These are phyloP conservation scores for Chaetomium tenue DNA, from an alignment of 495 filamentous ascomycete species.

Conservation along the genomic window DNA sequence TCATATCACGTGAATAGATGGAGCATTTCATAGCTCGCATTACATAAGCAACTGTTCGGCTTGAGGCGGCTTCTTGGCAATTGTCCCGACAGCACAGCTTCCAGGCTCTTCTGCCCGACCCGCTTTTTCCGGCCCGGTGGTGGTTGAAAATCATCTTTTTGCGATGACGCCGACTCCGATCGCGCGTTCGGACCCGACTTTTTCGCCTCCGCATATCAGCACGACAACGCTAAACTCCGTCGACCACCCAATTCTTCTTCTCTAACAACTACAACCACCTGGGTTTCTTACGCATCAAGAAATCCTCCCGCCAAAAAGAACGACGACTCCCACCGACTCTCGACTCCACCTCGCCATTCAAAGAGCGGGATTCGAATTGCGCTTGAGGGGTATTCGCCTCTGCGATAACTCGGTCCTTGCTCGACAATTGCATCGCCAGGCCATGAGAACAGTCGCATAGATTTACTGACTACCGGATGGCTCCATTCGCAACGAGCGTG, in stretches of 20 bases:
- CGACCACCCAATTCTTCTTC: neutral
- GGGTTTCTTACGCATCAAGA: neutral
- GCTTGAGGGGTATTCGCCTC: slow-evolving; percentile 10
- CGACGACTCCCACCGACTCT: neutral
- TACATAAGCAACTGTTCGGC: slow-evolving; percentile 7
- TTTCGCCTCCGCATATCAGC: neutral
- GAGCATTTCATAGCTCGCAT: too few species aligned
- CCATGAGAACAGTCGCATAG: slow-evolving; percentile 4
- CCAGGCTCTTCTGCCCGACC: neutral
- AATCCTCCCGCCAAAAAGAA: neutral
- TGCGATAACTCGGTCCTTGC: neutral
- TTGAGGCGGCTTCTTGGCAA: slow-evolving; percentile 1
- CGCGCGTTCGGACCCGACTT: slow-evolving; percentile 2
- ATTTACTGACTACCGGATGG: slow-evolving; percentile 9
- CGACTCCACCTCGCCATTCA: slow-evolving; percentile 4
- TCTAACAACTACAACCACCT: neutral
- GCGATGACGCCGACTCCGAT: slow-evolving; percentile 5
- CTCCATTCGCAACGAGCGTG: slow-evolving; percentile 17
- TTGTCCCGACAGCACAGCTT: neutral
- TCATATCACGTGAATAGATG: neutral
- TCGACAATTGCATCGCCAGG: slow-evolving; percentile 4
- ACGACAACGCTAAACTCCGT: neutral
- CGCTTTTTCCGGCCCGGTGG: slow-evolving; percentile 7
- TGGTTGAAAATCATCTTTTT: slow-evolving; percentile 16
- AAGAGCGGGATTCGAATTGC: slow-evolving; percentile 12